These are phyloP conservation scores for Bruguiera gymnorhiza DNA, from an alignment of 345 rosid genomes.

Conservation along the genomic window DNA sequence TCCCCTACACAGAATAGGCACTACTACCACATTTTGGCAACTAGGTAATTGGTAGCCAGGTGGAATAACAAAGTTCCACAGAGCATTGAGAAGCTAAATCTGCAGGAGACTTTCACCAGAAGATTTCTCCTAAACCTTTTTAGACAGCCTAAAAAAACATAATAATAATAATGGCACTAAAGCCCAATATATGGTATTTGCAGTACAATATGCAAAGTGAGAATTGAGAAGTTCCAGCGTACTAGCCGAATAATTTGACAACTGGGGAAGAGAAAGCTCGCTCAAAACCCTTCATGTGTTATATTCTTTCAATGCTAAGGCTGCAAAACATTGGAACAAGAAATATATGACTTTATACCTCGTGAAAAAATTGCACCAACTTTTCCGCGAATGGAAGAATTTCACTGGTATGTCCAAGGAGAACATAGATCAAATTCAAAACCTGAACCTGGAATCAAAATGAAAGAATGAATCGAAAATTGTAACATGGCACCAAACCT, in stretches of 20 bases:
- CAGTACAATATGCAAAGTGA: neutral
- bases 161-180: neutral
- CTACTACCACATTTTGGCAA: constrained; percentile 60
- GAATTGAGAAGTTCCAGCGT: neutral
- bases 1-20: constrained; percentile 84
- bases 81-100: constrained; percentile 92
- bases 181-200: neutral
- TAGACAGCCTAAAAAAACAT: constrained; percentile 3
- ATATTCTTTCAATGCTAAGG: neutral
- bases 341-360: constrained; percentile 40
- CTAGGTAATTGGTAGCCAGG: constrained; percentile 81
- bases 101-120: constrained; percentile 92
- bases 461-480: constrained; percentile 1
- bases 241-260: neutral
- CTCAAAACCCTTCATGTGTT: too few species aligned
- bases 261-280: too few species aligned
- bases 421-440: constrained; percentile 80
- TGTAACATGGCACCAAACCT: too few species aligned
- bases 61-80: constrained; percentile 79
- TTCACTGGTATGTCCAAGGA: constrained; percentile 70
- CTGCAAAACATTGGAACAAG: neutral
- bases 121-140: constrained; percentile 92
- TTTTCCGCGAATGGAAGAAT: constrained; percentile 71
- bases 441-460: constrained; percentile 75
- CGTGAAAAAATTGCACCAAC: constrained; percentile 77